phyloP scores from a whole-genome alignment of 148 eudicot species.

The Polygonum aviculare region DNA sequence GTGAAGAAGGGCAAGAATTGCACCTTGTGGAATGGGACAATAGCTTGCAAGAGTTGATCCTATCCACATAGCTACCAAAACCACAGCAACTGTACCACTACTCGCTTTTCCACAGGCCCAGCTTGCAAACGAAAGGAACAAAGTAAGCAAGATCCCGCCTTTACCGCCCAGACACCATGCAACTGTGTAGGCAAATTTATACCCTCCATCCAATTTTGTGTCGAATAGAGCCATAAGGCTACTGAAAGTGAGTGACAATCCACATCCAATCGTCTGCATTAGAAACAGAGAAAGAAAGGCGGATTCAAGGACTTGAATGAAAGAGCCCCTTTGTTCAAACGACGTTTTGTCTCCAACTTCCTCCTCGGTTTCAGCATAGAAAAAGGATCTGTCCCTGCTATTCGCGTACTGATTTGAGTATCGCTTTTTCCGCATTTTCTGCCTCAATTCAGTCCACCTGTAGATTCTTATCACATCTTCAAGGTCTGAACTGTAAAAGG shows the following conservation, averaged over 20 bases:
- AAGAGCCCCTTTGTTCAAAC: conserved; percentile 50
- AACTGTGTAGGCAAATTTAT: conserved; percentile 58
- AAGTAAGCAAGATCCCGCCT: conserved; percentile 60
- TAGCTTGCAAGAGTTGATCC: conserved; percentile 52
- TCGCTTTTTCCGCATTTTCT: conserved; percentile 39
- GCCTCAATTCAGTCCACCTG: conserved; percentile 49
- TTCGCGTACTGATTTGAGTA: conserved; percentile 27
- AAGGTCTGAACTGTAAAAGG: conserved; percentile 32
- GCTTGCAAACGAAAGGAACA: conserved; percentile 73
- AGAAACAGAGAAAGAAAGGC: conserved; percentile 59
- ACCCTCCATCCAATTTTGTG: conserved; percentile 58
- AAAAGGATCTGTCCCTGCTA: conserved; percentile 26
- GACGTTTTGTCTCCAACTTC: conserved; percentile 19
- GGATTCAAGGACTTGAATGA: conserved; percentile 54
- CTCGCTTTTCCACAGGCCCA: conserved; percentile 88
- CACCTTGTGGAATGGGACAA: conserved; percentile 74
- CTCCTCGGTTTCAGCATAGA: conserved; percentile 29
- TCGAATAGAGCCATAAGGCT: conserved; percentile 61
- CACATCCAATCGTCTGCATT: conserved; percentile 60
- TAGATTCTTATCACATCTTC: conserved; percentile 41
- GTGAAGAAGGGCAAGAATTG: conserved; percentile 69
- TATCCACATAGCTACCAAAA: conserved; percentile 70
- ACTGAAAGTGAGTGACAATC: conserved; percentile 57
- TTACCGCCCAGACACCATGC: conserved; percentile 82
- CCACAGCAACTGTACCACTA: conserved; percentile 54